A percentile compares a stretch with the other conserved stretches of the same genome.
Evolutionary conservation across 2,329 filamentous ascomycete species (phyloP).

Genomic region (Metarhizium humberi): DNA sequence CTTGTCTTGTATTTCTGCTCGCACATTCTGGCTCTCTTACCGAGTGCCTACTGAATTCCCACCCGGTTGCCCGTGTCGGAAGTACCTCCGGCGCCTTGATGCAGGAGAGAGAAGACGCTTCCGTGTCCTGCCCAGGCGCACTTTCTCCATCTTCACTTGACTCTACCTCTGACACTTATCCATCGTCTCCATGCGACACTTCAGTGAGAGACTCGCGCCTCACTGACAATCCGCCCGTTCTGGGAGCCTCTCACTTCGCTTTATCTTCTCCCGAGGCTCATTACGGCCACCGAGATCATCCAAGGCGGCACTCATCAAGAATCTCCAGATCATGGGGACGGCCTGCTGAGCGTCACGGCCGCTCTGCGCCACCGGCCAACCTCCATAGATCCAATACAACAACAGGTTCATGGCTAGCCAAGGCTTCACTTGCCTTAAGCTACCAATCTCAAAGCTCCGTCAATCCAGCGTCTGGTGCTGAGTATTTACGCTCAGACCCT

Average conservation of each 20-base stretch:
- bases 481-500: constrained; percentile 7
- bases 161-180: constrained; percentile 7
- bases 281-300: constrained; percentile 3
- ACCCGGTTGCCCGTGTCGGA: constrained; percentile 1
- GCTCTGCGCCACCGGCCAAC: constrained; percentile 5
- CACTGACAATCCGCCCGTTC: neutral
- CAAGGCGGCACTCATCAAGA: constrained; percentile 8
- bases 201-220: neutral
- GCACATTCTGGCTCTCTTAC: neutral
- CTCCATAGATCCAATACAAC: neutral
- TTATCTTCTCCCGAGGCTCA: constrained; percentile 1
- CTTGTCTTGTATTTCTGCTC: neutral
- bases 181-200: constrained; percentile 5
- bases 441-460: neutral
- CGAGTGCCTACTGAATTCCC: neutral
- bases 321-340: constrained; percentile 9
- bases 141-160: neutral
- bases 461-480: constrained; percentile 1
- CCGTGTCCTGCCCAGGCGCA: neutral
- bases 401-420: neutral
- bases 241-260: neutral
- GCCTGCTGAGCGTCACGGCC: constrained; percentile 8
- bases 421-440: neutral
- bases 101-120: constrained; percentile 14
- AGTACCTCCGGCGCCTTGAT: constrained; percentile 20